Conservation (phyloP, 2,329 filamentous ascomycete species). For the Hypoxylon sp. region DNA sequence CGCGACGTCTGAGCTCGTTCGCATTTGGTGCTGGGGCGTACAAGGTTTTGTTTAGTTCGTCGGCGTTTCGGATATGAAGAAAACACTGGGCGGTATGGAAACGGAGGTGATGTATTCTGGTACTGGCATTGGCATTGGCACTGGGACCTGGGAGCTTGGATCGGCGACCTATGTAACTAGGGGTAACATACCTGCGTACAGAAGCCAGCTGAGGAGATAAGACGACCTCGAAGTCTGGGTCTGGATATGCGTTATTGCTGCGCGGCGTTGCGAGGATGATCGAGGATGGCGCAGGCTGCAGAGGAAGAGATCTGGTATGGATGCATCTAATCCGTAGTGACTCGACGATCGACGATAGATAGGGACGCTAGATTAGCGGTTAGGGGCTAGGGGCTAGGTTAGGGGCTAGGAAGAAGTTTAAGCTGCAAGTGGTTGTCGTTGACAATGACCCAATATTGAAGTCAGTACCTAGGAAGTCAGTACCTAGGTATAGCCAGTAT, state of each 20-base stretch:
- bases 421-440: conserved; percentile 6
- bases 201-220: conserved; percentile 15
- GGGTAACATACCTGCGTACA: conserved; percentile 38
- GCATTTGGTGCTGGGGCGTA: conserved; percentile 50
- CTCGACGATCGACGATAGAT: conserved; percentile 28
- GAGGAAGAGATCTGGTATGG: conserved; percentile 37
- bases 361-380: conserved; percentile 10
- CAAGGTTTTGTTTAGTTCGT: conserved; percentile 43
- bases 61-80: conserved; percentile 47
- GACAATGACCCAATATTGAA: conserved; percentile 36
- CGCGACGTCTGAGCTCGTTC: conserved; percentile 53
- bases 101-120: conserved; percentile 7
- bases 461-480: no score
- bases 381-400: conserved; percentile 9
- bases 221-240: conserved; percentile 15
- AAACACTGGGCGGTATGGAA: conserved; percentile 12
- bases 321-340: conserved; percentile 35
- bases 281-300: conserved; percentile 38
- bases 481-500: no score
- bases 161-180: conserved; percentile 24
- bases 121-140: conserved; percentile 1
- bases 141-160: background rate
- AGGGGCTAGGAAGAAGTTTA: conserved; percentile 15
- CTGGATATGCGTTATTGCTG: conserved; percentile 30
- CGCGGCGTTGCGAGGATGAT: conserved; percentile 38